These are phyloP conservation scores for Amanita phalloides DNA, from an alignment of 768 basidiomycete species.

Conservation along the genomic window DNA sequence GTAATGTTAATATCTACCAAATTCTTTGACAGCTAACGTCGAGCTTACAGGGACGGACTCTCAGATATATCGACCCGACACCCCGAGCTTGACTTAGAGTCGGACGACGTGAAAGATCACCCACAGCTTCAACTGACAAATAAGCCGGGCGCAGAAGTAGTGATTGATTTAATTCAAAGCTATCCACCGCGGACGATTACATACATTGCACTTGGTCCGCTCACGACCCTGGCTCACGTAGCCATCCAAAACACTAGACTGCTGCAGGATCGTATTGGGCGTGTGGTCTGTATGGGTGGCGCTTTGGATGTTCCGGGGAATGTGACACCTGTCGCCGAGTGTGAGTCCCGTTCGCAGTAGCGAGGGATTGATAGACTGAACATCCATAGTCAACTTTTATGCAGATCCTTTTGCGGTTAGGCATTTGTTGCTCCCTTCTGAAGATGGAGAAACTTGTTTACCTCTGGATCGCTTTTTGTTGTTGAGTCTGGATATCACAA, in stretches of 20 bases:
- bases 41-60: conserved; percentile 51
- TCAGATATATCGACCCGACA: conserved; percentile 50
- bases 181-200: conserved; percentile 45
- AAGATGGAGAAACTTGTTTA: conserved; percentile 27
- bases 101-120: conserved; percentile 14
- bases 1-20: conserved; percentile 17
- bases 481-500: conserved; percentile 76
- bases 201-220: conserved; percentile 65
- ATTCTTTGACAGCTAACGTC: background rate
- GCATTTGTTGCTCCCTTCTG: conserved; percentile 41
- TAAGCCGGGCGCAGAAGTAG: conserved; percentile 40
- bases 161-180: conserved; percentile 41
- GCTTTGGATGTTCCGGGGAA: conserved; percentile 89
- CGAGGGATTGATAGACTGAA: background rate
- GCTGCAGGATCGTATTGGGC: conserved; percentile 49
- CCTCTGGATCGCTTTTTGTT: conserved; percentile 61
- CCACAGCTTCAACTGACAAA: conserved; percentile 37
- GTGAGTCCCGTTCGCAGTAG: conserved; percentile 28
- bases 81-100: conserved; percentile 44
- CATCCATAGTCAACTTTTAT: conserved; percentile 65
- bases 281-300: conserved; percentile 90
- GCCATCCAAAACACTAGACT: conserved; percentile 42
- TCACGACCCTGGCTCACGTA: conserved; percentile 71
- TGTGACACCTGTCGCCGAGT: conserved; percentile 72
- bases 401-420: conserved; percentile 83